phyloP scores from a whole-genome alignment of 2,329 filamentous ascomycete genomes.

The Alternaria sp. region DNA sequence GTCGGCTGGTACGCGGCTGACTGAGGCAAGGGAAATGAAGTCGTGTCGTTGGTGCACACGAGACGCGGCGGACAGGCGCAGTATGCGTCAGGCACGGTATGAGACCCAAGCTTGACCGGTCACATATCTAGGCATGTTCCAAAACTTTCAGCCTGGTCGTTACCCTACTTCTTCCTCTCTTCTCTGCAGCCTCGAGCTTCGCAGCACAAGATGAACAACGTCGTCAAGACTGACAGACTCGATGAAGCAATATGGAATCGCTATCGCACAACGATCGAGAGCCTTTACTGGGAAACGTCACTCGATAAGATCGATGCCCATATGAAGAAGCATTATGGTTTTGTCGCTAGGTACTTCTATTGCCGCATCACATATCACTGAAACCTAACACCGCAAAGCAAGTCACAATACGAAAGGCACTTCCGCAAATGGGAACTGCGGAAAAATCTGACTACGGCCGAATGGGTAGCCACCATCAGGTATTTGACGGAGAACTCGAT shows the following conservation, averaged over 20 bases:
- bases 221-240: background rate
- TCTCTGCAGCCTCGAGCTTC: background rate
- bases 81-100: background rate
- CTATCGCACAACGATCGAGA: background rate
- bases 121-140: background rate
- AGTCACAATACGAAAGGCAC: background rate
- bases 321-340: background rate
- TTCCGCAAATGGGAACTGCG: background rate
- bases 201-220: background rate
- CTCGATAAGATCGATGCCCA: background rate
- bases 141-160: background rate
- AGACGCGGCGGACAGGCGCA: background rate
- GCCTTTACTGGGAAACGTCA: background rate
- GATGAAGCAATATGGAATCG: background rate
- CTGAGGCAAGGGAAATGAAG: fast-evolving
- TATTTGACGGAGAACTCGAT: background rate
- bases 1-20: background rate
- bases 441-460: background rate
- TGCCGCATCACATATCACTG: background rate
- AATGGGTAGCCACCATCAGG: background rate
- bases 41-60: background rate
- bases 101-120: background rate
- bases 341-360: background rate
- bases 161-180: background rate
- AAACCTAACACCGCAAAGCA: background rate